These are phyloP conservation scores for Rubia peregrina DNA, from an alignment of 305 asterid genomes.

Conservation along the genomic window DNA sequence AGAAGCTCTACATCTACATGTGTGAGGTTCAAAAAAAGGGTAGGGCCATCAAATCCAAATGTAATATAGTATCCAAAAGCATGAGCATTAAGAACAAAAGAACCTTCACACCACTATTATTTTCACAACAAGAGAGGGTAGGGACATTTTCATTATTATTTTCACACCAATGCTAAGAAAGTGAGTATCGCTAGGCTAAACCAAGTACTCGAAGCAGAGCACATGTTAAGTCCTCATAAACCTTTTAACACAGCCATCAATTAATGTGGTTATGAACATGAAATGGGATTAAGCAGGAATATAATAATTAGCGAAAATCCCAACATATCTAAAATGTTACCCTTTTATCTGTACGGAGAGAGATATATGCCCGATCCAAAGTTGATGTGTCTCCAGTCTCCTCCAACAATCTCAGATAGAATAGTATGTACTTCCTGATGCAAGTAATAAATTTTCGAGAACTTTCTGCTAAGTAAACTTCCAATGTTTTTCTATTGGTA, in stretches of 20 bases:
- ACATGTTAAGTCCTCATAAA: neutral
- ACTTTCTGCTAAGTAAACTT: slow-evolving; percentile 95
- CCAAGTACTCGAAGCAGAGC: neutral
- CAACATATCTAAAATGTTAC: slow-evolving; percentile 36
- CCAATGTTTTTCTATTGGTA: slow-evolving; percentile 74
- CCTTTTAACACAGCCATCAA: neutral
- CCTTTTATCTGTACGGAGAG: slow-evolving; percentile 93
- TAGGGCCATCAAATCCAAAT: too few relatives aligned
- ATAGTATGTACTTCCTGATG: slow-evolving; percentile 82
- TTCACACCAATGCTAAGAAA: too few relatives aligned
- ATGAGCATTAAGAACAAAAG: too few relatives aligned
- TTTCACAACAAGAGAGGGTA: too few relatives aligned
- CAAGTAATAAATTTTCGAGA: slow-evolving; percentile 96
- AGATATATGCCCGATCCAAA: slow-evolving; percentile 77
- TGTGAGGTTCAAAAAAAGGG: too few relatives aligned
- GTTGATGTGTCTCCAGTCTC: slow-evolving; percentile 80
- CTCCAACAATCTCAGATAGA: slow-evolving; percentile 85
- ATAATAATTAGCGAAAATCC: neutral
- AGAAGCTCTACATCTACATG: too few relatives aligned
- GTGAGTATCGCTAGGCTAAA: neutral
- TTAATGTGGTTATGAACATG: neutral
- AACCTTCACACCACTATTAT: too few relatives aligned
- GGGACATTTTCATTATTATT: too few relatives aligned
- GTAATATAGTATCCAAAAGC: too few relatives aligned
- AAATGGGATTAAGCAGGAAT: neutral